Base-by-base conservation (phyloP, 352 stramenopile genomes). In the Thalassiosira mediterranea region DNA sequence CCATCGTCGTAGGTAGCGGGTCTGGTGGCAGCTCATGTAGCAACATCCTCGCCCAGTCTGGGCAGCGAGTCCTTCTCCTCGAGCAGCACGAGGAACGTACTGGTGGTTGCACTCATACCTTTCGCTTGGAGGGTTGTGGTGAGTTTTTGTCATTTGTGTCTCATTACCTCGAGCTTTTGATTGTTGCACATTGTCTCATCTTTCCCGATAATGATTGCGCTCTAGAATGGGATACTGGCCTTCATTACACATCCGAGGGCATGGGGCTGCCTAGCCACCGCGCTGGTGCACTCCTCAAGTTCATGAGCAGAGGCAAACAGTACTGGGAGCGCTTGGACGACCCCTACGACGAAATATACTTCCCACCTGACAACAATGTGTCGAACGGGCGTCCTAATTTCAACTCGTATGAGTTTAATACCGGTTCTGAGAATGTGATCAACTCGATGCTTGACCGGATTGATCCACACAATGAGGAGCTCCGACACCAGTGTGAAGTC, bases 171-270 rank as follows among this genome's bases (percentile, higher is more conserved):
- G n/a, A n/a, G n/a, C n/a, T n/a, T n/a, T n/a, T n/a, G n/a, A n/a
- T n/a, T n/a, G n/a, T n/a, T n/a, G n/a, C n/a, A n/a, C n/a, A n/a
- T n/a, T n/a, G n/a, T n/a, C n/a, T n/a, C n/a, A n/a, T n/a, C n/a
- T n/a, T n/a, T n/a, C n/a, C n/a, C n/a, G n/a, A n/a, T n/a, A n/a
- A n/a, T n/a, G n/a, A n/a, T n/a, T n/a, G n/a, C n/a, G n/a, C n/a
- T n/a, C n/a, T n/a, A n/a, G n/a, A 89, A 32, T 93, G 81, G 64
- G 88, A 91, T 63, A 84, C 84, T 21, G 86, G 88, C 2, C 51
- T 91, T 0, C 88, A 93, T 64, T 92, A 93, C 57, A 90, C 77
- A 19, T 72, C 52, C 23, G 52, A 74, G 40, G 69, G 34, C 13
- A 84, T 87, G 79, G 57, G 64, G 19, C 23, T 67, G n/a, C 29